Evolutionary conservation across 768 basidiomycete genomes (phyloP).

Genomic region (Naganishia vishniacii): DNA sequence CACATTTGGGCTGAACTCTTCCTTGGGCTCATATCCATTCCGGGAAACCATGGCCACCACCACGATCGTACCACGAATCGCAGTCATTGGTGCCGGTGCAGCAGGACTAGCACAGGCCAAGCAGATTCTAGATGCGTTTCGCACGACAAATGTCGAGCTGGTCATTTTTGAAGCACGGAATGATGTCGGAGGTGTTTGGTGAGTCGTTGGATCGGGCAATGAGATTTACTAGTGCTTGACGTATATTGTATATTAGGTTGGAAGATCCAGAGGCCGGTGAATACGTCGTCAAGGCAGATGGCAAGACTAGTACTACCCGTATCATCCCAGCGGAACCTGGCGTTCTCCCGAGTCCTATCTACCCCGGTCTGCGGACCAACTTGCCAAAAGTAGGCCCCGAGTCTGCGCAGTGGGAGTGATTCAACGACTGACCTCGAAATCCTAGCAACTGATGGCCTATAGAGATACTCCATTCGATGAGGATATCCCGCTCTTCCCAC

Average conservation of each 20-base stretch:
- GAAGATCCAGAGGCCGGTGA: constrained; percentile 23
- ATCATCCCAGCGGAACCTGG: constrained; percentile 13
- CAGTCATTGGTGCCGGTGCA: constrained; percentile 43
- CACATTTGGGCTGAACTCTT: not conserved
- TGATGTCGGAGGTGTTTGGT: constrained; percentile 45
- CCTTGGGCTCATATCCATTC: not conserved
- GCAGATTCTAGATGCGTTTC: constrained; percentile 36
- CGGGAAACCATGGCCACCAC: too few species aligned
- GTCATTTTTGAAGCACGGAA: constrained; percentile 36
- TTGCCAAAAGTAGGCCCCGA: constrained; percentile 37
- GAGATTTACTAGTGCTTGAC: not conserved
- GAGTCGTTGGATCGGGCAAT: constrained; percentile 14
- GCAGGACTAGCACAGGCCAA: constrained; percentile 41
- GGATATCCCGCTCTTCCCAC: constrained; percentile 33
- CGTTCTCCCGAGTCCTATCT: constrained; percentile 35
- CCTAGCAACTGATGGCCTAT: constrained; percentile 43
- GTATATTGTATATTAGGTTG: constrained; percentile 8
- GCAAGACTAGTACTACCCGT: not conserved
- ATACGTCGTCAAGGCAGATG: constrained; percentile 1
- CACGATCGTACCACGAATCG: constrained; percentile 26
- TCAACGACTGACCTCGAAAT: not conserved
- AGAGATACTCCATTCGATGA: constrained; percentile 35
- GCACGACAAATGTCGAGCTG: constrained; percentile 27
- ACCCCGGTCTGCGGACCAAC: constrained; percentile 42
- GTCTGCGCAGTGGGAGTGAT: not conserved